phyloP scores from a whole-genome alignment of 2,329 filamentous ascomycete genomes.

The Epichloe typhina region DNA sequence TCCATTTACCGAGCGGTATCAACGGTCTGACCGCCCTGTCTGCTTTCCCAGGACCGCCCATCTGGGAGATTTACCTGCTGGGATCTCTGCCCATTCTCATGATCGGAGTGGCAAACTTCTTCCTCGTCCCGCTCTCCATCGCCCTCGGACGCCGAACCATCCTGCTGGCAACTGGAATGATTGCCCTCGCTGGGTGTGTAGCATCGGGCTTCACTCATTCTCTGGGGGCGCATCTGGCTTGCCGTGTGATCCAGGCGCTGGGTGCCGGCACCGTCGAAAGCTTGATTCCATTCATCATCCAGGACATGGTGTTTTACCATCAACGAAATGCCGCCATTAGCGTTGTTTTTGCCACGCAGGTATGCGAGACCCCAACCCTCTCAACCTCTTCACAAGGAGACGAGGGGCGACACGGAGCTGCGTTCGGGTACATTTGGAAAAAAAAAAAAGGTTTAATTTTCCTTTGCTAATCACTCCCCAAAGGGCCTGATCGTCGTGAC shows the following conservation, averaged over 20 bases:
- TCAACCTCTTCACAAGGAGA: not conserved
- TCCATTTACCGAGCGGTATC: not conserved
- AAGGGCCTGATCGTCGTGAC: conserved; percentile 1
- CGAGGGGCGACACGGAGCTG: too few relatives aligned
- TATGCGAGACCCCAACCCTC: not conserved
- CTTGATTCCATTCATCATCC: conserved; percentile 3
- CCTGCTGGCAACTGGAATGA: not conserved
- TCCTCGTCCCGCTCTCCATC: conserved; percentile 1
- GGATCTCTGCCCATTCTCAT: not conserved
- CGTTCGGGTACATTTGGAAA: too few relatives aligned
- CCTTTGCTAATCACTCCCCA: not conserved
- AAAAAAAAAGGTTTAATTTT: too few relatives aligned
- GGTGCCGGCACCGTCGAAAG: conserved; percentile 2
- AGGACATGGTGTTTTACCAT: conserved; percentile 3
- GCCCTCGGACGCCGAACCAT: not conserved
- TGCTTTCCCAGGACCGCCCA: not conserved
- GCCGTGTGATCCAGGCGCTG: conserved; percentile 1
- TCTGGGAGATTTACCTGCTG: conserved; percentile 2
- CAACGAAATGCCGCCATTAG: conserved; percentile 1
- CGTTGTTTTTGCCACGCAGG: conserved; percentile 1
- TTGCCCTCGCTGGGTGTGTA: conserved; percentile 1
- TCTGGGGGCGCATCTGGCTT: not conserved
- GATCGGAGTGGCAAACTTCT: conserved; percentile 1
- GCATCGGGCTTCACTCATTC: not conserved
- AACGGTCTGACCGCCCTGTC: conserved; percentile 1